These are phyloP conservation scores for Tillandsia leiboldiana DNA, from an alignment of 176 grass and related monocot genomes.

Conservation along the genomic window DNA sequence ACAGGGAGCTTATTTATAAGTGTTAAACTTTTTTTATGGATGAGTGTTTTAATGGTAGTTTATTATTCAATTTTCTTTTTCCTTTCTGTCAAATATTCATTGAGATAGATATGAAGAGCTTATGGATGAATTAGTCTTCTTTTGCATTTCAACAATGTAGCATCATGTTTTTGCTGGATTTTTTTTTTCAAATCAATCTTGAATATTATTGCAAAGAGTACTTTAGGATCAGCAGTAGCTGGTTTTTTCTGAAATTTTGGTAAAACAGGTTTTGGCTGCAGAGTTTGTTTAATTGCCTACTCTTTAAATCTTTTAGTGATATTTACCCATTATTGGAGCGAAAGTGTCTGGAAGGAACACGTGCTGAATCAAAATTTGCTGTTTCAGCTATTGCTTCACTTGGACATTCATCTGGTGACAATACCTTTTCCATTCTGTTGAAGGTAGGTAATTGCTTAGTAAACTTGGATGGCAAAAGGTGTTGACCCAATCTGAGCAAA, in stretches of 20 bases:
- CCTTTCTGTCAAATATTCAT: no score
- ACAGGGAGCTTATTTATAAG: no score
- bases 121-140: no score
- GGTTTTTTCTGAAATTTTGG: not conserved
- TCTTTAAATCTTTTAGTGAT: constrained; percentile 34
- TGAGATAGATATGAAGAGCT: no score
- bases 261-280: not conserved
- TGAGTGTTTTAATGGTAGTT: no score
- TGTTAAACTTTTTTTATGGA: no score
- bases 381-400: constrained; percentile 59
- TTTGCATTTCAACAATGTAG: no score
- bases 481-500: not conserved
- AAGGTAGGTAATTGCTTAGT: constrained; percentile 26
- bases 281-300: not conserved
- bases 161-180: no score
- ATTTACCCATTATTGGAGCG: constrained; percentile 70
- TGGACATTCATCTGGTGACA: constrained; percentile 29
- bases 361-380: constrained; percentile 80
- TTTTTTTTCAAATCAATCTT: no score
- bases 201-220: not conserved
- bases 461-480: not conserved
- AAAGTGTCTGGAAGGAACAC: constrained; percentile 89
- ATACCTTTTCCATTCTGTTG: constrained; percentile 49
- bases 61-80: no score
- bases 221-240: not conserved